These are phyloP conservation scores for Emericellopsis cladophorae DNA, from an alignment of 2,329 filamentous ascomycete genomes.

Conservation along the genomic window DNA sequence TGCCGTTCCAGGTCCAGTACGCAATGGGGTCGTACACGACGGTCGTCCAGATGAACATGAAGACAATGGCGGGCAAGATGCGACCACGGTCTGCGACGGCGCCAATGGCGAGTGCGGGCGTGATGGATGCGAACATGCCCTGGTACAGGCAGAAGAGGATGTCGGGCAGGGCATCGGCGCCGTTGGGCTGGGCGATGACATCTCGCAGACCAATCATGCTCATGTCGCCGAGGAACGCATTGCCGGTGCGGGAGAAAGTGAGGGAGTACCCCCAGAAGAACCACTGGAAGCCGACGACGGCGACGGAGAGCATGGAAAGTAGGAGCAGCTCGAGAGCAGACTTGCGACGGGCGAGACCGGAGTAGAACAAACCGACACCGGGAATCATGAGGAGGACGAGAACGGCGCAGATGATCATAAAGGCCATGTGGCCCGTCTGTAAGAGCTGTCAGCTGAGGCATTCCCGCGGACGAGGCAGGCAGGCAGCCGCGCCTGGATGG, in stretches of 20 bases:
- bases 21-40: slow-evolving; percentile 63
- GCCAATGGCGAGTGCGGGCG: slow-evolving; percentile 50
- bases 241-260: slow-evolving; percentile 70
- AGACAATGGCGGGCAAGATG: slow-evolving; percentile 47
- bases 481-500: neutral
- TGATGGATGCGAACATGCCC: slow-evolving; percentile 83
- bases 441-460: neutral
- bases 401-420: slow-evolving; percentile 64
- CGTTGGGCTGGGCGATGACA: slow-evolving; percentile 65
- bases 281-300: slow-evolving; percentile 79
- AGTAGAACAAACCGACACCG: slow-evolving; percentile 91
- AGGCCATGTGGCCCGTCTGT: slow-evolving; percentile 70
- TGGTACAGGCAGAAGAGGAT: slow-evolving; percentile 77
- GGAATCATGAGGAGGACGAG: slow-evolving; percentile 88
- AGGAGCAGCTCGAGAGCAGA: slow-evolving; percentile 79
- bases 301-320: slow-evolving; percentile 70
- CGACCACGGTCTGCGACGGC: slow-evolving; percentile 49
- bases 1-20: slow-evolving; percentile 67
- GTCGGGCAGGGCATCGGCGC: slow-evolving; percentile 60
- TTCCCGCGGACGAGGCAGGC: neutral
- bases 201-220: slow-evolving; percentile 71
- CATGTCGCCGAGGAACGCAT: slow-evolving; percentile 66
- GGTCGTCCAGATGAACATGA: slow-evolving; percentile 61
- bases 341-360: slow-evolving; percentile 77
- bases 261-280: slow-evolving; percentile 93